These are phyloP conservation scores for Panicum virgatum DNA, from an alignment of 202 grass and related monocot species.

Conservation along the genomic window DNA sequence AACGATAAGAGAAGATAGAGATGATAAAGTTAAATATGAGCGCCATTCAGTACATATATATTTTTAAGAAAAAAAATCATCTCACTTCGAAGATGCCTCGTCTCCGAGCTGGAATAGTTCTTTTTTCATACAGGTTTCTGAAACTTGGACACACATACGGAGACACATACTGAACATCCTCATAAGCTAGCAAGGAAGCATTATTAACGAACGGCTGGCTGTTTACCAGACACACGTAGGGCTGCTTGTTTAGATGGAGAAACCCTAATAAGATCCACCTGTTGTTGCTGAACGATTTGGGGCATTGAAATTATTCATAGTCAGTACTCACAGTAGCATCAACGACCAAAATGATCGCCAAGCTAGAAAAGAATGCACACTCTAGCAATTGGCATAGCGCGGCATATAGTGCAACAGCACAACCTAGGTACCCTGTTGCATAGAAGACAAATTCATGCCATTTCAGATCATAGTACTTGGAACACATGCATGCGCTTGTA, in stretches of 20 bases:
- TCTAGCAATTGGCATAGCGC: not conserved
- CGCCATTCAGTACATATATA: not conserved
- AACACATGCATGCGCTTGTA: constrained; percentile 19
- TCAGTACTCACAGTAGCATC: too few relatives aligned
- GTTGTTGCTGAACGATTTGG: not conserved
- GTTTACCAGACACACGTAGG: too few relatives aligned
- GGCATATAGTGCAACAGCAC: not conserved
- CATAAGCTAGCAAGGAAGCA: too few relatives aligned
- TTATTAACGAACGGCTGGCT: too few relatives aligned
- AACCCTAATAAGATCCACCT: not conserved
- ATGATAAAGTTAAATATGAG: constrained; percentile 14
- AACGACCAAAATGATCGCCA: too few relatives aligned
- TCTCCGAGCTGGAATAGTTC: not conserved
- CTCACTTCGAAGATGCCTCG: not conserved
- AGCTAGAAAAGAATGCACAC: not conserved
- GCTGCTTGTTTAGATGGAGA: too few relatives aligned
- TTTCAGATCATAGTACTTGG: constrained; percentile 37
- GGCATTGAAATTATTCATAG: not conserved
- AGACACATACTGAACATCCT: not conserved
- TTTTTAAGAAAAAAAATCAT: constrained; percentile 22
- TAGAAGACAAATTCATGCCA: constrained; percentile 26
- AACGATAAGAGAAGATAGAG: constrained; percentile 13
- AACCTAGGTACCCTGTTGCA: not conserved
- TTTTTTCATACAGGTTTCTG: not conserved
- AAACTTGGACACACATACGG: not conserved